Base-by-base conservation (phyloP, 2,329 filamentous ascomycete genomes). In the Cladorrhinum sp. region DNA sequence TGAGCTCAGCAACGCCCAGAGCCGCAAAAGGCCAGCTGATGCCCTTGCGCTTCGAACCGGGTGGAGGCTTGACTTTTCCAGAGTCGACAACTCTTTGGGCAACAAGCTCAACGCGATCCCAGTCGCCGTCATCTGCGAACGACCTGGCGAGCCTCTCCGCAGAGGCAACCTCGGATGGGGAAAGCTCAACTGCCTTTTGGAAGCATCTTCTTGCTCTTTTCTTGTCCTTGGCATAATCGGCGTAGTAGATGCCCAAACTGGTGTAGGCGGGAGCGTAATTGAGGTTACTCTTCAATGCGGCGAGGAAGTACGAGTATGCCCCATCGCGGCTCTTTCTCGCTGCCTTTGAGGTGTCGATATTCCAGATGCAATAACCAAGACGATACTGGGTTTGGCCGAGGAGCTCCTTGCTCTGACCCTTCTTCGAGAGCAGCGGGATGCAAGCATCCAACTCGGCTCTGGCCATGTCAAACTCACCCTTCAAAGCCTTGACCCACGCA, bases 21-120 rank as follows among this genome's bases (percentile, higher is more conserved):
- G 95, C 94, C 2, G 94, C 92, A 72, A 92, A 96, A 1, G 95
- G 95, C 95, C 95, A 99, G 75, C 93, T 97, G 65, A 96, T 87
- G 1, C 92, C 92, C 74, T 91, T 94, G 68, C 90, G 88, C 80
- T 96, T 96, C 1, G 94, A 97, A 1, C 96, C 95, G 9, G 95
- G 94, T 1, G 93, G 87, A 23, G 92, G 91, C 66, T 89, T 90
- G 46, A 94, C 91, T 74, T 92, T 95, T 58, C 95, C 95, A n/a
- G 94, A 97, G 64, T 97, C 91, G 2, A 98, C 88, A 0, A 97
- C 90, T 55, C 96, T 86, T 72, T 93, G 90, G 1, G 95, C 90
- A 30, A 99, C 88, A 20, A 96, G 85, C 76, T 98, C 95, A 7
- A 99, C 96, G 55, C 96, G 86, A 66, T 98, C 95, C 95, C 95